Evolutionary conservation across 148 eudicot species (phyloP).

Genomic region (Cornus kousa): DNA sequence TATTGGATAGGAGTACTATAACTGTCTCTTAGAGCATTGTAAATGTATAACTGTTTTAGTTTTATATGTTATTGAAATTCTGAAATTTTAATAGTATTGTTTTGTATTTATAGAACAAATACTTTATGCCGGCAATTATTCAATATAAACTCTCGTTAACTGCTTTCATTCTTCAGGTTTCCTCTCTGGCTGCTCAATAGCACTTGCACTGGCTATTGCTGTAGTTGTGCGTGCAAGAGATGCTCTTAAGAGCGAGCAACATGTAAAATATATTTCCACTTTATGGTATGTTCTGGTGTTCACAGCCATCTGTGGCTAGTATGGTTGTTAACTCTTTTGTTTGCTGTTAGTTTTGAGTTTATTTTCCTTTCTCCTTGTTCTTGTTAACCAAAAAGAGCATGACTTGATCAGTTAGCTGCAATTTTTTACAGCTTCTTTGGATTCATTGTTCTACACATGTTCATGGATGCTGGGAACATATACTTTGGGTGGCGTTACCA

Average conservation of each 20-base stretch:
- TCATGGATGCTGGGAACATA: slow-evolving; percentile 36
- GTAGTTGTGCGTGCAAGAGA: slow-evolving; percentile 23
- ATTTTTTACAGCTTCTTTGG: slow-evolving; percentile 33
- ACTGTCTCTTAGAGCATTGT: no score
- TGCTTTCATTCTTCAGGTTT: slow-evolving; percentile 23
- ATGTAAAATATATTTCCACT: slow-evolving; percentile 37
- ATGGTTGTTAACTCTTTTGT: background rate
- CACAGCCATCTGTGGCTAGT: background rate
- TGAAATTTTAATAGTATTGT: no score
- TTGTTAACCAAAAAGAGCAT: no score
- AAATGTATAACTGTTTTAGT: no score
- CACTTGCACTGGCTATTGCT: slow-evolving; percentile 29
- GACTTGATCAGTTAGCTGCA: background rate
- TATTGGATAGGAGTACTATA: no score
- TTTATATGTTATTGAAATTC: no score
- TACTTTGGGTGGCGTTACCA: slow-evolving; percentile 42
- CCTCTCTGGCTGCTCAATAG: slow-evolving; percentile 44
- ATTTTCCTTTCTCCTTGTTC: no score
- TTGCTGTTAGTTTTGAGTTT: no score
- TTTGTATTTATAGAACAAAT: no score
- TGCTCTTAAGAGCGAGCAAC: slow-evolving; percentile 16
- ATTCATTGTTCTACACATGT: slow-evolving; percentile 40
- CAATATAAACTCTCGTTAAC: background rate
- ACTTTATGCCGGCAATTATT: no score
- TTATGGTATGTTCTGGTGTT: slow-evolving; percentile 23